phyloP scores from a whole-genome alignment of 257 asterid genomes.

The Solanum chmielewskii region DNA sequence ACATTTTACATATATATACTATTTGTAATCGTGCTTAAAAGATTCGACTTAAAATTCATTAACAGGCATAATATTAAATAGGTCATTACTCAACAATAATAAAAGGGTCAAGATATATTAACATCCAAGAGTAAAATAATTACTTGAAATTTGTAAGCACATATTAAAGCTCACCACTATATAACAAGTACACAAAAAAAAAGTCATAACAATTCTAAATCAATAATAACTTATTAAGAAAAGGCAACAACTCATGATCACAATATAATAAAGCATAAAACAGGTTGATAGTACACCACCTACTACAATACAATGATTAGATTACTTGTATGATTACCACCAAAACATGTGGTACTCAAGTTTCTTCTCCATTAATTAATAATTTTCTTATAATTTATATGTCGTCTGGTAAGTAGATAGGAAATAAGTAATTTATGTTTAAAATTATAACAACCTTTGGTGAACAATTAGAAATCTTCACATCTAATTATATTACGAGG shows the following conservation, averaged over 20 bases:
- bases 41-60: neutral
- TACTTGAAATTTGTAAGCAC: neutral
- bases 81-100: neutral
- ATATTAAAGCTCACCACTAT: neutral
- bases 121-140: neutral
- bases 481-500: too few relatives aligned
- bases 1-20: neutral
- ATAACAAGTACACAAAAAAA: neutral
- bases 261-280: neutral
- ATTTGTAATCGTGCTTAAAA: neutral
- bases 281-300: neutral
- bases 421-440: too few relatives aligned
- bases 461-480: accelerated
- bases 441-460: too few relatives aligned
- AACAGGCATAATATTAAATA: neutral
- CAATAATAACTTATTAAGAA: neutral
- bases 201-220: neutral
- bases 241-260: neutral
- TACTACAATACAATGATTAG: neutral
- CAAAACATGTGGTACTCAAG: neutral
- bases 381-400: too few relatives aligned
- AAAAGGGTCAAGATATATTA: neutral
- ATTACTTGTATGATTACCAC: neutral
- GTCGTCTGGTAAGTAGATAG: neutral
- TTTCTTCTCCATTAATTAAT: neutral